These are phyloP conservation scores for Plasmodium vivax DNA, from an alignment of 169 alveolate species.

Conservation along the genomic window DNA sequence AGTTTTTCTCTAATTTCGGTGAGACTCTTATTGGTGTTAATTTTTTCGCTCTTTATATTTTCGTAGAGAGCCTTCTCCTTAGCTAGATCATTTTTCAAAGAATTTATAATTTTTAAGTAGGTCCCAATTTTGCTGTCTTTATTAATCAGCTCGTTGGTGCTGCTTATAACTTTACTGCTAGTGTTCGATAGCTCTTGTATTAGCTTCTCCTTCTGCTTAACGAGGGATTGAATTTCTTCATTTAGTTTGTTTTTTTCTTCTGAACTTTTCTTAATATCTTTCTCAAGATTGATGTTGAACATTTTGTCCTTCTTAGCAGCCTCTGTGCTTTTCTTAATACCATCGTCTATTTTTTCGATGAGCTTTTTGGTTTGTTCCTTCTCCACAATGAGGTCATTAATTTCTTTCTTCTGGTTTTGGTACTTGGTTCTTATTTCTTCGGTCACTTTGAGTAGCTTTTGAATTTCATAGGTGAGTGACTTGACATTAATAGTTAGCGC, in stretches of 20 bases:
- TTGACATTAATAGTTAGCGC: conserved; percentile 43
- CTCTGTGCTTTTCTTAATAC: conserved; percentile 50
- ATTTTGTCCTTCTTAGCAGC: conserved; percentile 59
- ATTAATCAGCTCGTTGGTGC: conserved; percentile 13
- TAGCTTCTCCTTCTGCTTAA: conserved; percentile 46
- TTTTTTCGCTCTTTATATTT: conserved; percentile 86
- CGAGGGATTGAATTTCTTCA: conserved; percentile 60
- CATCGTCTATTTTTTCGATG: conserved; percentile 63
- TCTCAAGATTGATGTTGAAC: conserved; percentile 21
- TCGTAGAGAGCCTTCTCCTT: conserved; percentile 49
- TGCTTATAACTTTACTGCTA: conserved; percentile 2
- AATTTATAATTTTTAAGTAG: conserved; percentile 32
- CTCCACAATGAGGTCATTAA: conserved; percentile 53
- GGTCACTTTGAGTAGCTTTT: conserved; percentile 33
- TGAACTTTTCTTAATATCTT: conserved; percentile 45
- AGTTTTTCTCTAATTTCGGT: conserved; percentile 90
- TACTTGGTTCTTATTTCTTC: conserved; percentile 27
- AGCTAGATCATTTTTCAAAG: conserved; percentile 55
- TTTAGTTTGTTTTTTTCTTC: conserved; percentile 62
- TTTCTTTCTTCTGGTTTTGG: conserved; percentile 63
- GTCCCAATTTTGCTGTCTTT: conserved; percentile 56
- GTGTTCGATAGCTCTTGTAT: conserved; percentile 23
- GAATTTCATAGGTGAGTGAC: conserved; percentile 66
- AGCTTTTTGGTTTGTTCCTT: conserved; percentile 69
- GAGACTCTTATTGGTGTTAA: conserved; percentile 88